Base-by-base conservation (phyloP, 495 filamentous ascomycete species). In the Tuber indicum region DNA sequence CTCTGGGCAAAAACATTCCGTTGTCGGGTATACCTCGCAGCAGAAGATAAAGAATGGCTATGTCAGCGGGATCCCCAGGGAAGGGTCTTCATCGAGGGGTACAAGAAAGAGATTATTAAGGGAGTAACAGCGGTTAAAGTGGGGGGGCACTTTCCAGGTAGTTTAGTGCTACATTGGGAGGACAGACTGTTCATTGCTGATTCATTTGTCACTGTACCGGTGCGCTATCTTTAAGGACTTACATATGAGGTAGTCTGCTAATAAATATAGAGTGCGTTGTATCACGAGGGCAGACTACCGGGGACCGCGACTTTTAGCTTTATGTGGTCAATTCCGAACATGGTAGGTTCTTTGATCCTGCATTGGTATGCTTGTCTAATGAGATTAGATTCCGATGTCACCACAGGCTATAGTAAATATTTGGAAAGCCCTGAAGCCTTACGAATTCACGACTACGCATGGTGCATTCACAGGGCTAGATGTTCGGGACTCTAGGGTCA, bases 271-370 rank as follows among this genome's bases (percentile, higher is more conserved):
- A 84, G 83, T 19, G 82, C 73, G 0, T 72, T 83, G 23, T 86
- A 86, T 66, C 79, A 83, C 78, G 84, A 87, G 47, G 77, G 86
- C 21, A 86, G 91, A 39, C 88, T 86, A 6, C 76, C 84, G 9
- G 90, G 88, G 0, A 88, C 90, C 75, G 90, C 88, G 12, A 88
- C 86, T 58, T 95, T 88, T 83, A 82, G 89, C 6, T 94, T 95
- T 84, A 90, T 92, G 90, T 94, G 90, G 90, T 91, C 89, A 32
- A 91, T 91, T 80, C 92, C 92, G 5, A 94, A 95, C 83, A 90
- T 91, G 88, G 78, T 79, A 41, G 62, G 70, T 26, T 1, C 17
- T 44, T 19, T n/a, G 58, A 66, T 45, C 6, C 39, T 69, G 9
- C 26, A 2, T 4, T 41, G 45, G 4, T 8, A n/a, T 19, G 23